These are phyloP conservation scores for Platanthera zijinensis DNA, from an alignment of 106 monocot species.

Conservation along the genomic window DNA sequence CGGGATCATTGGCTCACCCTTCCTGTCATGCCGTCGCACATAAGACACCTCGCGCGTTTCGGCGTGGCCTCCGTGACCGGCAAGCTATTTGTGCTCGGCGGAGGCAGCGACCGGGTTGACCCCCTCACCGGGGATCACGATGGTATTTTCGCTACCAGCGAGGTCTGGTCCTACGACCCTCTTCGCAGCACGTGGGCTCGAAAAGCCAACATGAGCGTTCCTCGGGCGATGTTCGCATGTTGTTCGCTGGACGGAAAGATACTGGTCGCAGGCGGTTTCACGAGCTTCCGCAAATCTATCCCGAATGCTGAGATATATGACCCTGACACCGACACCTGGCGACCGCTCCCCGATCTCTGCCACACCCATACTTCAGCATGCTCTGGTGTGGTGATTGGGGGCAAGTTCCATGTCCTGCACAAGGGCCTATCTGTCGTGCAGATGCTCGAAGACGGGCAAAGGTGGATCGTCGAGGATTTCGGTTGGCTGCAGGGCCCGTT, in stretches of 20 bases:
- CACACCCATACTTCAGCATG: conserved; percentile 77
- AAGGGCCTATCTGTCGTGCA: conserved; percentile 83
- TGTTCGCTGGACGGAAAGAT: conserved; percentile 75
- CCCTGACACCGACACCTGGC: conserved; percentile 55
- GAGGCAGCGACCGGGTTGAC: conserved; percentile 82
- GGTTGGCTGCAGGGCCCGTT: conserved; percentile 86
- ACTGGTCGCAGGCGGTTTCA: conserved; percentile 87
- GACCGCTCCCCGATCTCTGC: conserved; percentile 65
- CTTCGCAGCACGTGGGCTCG: conserved; percentile 36
- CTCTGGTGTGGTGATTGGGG: conserved; percentile 57
- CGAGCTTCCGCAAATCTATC: conserved; percentile 67
- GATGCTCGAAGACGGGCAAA: conserved; percentile 47
- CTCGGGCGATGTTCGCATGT: conserved; percentile 90
- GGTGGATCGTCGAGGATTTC: conserved; percentile 63
- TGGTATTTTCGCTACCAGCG: conserved; percentile 78
- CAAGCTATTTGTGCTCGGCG: conserved; percentile 88
- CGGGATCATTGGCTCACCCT: conserved; percentile 81
- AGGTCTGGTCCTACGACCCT: conserved; percentile 92
- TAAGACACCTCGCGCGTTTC: conserved; percentile 85
- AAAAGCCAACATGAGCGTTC: conserved; percentile 62
- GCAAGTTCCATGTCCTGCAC: conserved; percentile 88
- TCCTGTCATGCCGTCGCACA: conserved; percentile 68
- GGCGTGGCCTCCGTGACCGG: conserved; percentile 71
- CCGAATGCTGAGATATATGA: conserved; percentile 87
- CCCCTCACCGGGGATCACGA: conserved; percentile 87